Evolutionary conservation across 2,329 filamentous ascomycete species (phyloP).

Genomic region (Colletotrichum sojae): DNA sequence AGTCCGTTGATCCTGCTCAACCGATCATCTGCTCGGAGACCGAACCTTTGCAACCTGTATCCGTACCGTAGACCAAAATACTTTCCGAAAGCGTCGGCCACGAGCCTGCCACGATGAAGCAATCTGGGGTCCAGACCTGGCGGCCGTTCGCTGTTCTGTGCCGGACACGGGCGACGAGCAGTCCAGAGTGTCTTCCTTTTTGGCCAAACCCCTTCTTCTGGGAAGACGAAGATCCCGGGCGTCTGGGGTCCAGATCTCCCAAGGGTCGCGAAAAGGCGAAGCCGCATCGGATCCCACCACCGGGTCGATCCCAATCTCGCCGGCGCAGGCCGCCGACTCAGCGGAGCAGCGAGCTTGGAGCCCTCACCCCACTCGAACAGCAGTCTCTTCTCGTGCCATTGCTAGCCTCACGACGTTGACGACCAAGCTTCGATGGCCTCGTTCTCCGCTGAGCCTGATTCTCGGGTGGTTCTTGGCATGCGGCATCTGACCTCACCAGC

Average conservation of each 20-base stretch:
- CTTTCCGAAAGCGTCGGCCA: conserved; percentile 8
- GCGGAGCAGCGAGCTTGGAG: background rate
- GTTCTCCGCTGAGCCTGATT: conserved; percentile 1
- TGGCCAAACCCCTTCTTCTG: background rate
- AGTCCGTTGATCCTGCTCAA: background rate
- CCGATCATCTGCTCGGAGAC: too few relatives aligned
- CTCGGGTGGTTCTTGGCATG: background rate
- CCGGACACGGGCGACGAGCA: conserved; percentile 10
- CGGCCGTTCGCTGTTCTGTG: conserved; percentile 6
- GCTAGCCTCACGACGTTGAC: background rate
- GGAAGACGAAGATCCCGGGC: background rate
- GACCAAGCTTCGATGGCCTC: background rate
- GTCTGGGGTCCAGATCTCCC: conserved; percentile 4
- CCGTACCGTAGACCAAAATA: too few relatives aligned
- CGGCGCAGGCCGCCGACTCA: conserved; percentile 21
- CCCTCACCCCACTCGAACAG: background rate
- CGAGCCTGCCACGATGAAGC: conserved; percentile 5
- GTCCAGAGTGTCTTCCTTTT: background rate
- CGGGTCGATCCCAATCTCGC: conserved; percentile 27
- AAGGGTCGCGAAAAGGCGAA: conserved; percentile 7
- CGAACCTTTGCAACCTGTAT: background rate
- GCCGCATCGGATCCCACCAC: conserved; percentile 12
- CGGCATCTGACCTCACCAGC: conserved; percentile 9
- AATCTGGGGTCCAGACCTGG: conserved; percentile 13
- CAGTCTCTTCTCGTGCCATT: too few relatives aligned